A percentile compares a stretch with the other conserved stretches of the same genome.
These are phyloP conservation scores for Boletus rubroflammeus DNA, from an alignment of 768 basidiomycete genomes.

Conservation along the genomic window DNA sequence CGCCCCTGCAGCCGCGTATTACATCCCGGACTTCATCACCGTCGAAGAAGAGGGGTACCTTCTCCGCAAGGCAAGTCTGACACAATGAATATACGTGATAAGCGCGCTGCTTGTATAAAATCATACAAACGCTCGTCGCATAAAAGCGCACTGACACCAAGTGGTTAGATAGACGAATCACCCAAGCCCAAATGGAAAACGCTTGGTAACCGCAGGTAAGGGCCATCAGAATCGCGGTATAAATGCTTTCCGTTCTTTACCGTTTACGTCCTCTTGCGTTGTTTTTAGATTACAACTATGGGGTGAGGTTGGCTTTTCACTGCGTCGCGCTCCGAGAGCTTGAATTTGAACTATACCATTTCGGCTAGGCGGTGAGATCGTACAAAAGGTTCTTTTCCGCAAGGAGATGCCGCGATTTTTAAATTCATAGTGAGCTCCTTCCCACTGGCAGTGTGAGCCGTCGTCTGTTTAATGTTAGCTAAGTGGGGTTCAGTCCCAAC, in stretches of 20 bases:
- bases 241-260: not conserved
- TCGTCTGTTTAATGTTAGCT: constrained; percentile 5
- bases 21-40: constrained; percentile 75
- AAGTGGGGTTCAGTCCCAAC: constrained; percentile 58
- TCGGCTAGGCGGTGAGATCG: constrained; percentile 65
- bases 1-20: constrained; percentile 45
- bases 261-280: not conserved
- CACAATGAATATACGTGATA: not conserved
- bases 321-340: not conserved
- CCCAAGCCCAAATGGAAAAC: constrained; percentile 84
- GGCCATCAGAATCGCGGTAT: not conserved
- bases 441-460: not conserved
- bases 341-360: constrained; percentile 2
- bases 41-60: constrained; percentile 76
- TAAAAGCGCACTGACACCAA: constrained; percentile 16
- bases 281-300: constrained; percentile 62
- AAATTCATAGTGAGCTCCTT: constrained; percentile 51
- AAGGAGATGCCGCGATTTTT: constrained; percentile 72
- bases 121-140: not conserved
- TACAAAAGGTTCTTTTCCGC: constrained; percentile 61
- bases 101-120: not conserved
- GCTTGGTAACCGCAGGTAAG: constrained; percentile 26
- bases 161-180: constrained; percentile 63
- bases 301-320: constrained; percentile 42
- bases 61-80: constrained; percentile 59